Conservation (phyloP, 257 asterid species). For the Gentiana macrophylla region DNA sequence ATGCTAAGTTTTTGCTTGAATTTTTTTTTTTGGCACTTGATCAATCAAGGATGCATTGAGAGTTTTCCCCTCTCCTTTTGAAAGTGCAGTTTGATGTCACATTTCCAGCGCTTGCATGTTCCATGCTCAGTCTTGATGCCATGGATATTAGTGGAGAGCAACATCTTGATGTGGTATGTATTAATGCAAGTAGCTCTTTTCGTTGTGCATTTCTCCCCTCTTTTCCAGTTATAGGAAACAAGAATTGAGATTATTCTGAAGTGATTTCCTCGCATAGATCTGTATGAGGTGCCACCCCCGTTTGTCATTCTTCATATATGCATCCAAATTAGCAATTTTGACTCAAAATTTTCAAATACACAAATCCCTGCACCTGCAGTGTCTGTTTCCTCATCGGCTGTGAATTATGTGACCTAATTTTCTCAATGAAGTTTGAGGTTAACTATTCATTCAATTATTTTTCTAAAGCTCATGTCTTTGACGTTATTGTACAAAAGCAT, state of each 20-base stretch:
- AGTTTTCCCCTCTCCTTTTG: constrained; percentile 17
- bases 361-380: too few species aligned
- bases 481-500: too few species aligned
- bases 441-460: background rate
- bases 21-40: background rate
- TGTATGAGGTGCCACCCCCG: too few species aligned
- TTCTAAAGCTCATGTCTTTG: too few species aligned
- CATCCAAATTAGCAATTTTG: too few species aligned
- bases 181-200: constrained; percentile 10
- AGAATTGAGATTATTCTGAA: background rate
- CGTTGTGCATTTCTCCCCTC: background rate
- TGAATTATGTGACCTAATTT: too few species aligned
- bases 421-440: too few species aligned
- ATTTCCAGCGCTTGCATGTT: constrained; percentile 92
- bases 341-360: too few species aligned
- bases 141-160: constrained; percentile 99
- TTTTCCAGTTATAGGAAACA: background rate
- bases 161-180: constrained; percentile 91
- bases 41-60: constrained; percentile 13
- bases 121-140: constrained; percentile 89
- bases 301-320: too few species aligned
- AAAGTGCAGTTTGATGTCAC: constrained; percentile 96
- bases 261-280: background rate
- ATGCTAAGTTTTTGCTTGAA: too few species aligned
- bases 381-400: too few species aligned